Conservation (phyloP, 1,139 yeast genomes). For the Geotrichum citri-aurantii region DNA sequence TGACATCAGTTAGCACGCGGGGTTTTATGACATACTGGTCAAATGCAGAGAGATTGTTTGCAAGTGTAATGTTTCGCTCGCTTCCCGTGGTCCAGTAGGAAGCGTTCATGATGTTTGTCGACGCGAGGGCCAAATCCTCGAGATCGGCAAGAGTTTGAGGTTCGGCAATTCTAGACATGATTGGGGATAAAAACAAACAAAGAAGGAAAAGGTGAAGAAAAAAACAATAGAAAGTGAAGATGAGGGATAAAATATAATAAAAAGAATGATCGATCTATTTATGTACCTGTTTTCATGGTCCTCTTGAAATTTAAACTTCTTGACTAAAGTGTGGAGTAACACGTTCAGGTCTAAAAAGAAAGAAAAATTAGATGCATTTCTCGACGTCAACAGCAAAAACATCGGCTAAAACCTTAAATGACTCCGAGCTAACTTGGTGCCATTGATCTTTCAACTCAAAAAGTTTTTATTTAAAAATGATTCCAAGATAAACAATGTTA, state of each 20-base stretch:
- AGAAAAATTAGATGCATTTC: too few species aligned
- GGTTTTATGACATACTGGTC: conserved; percentile 7
- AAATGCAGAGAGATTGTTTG: conserved; percentile 4
- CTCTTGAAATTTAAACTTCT: too few species aligned
- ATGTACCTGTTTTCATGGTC: too few species aligned
- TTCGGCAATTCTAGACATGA: neutral
- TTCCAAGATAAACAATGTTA: too few species aligned
- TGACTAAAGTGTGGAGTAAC: too few species aligned
- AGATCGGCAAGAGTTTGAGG: conserved; percentile 8
- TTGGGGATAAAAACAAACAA: too few species aligned
- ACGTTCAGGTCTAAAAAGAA: too few species aligned
- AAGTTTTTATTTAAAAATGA: too few species aligned
- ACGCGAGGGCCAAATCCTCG: conserved; percentile 1
- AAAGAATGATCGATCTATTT: too few species aligned
- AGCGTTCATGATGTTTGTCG: neutral
- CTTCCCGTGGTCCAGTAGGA: conserved; percentile 9
- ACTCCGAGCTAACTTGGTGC: neutral
- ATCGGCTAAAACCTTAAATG: neutral
- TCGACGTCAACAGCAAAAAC: neutral
- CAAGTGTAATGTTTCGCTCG: neutral
- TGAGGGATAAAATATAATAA: neutral
- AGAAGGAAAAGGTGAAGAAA: too few species aligned
- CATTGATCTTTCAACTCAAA: too few species aligned
- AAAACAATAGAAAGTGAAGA: neutral
- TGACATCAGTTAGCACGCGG: conserved; percentile 1